Conservation (phyloP, 2,329 filamentous ascomycete species). For the Colletotrichum cuscutae region DNA sequence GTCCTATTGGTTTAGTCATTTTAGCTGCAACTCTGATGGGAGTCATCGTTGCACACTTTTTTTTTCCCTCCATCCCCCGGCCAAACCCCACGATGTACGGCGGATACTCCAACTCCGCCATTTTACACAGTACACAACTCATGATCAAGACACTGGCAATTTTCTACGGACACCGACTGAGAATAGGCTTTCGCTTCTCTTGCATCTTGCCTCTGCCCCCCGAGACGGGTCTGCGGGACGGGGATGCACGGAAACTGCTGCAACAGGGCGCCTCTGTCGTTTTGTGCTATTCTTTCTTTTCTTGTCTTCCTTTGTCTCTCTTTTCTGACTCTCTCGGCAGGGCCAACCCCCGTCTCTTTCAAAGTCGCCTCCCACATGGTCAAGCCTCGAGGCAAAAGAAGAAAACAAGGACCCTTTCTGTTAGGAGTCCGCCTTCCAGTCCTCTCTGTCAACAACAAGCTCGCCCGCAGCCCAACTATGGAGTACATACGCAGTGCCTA, state of each 20-base stretch:
- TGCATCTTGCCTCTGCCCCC: neutral
- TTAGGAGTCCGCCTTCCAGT: neutral
- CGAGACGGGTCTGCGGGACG: neutral
- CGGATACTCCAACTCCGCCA: neutral
- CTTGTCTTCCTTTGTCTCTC: conserved; percentile 10
- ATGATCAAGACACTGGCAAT: neutral
- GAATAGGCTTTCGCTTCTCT: neutral
- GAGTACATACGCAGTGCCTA: too few relatives aligned
- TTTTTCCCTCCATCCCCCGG: neutral
- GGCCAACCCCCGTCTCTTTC: neutral
- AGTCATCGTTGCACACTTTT: neutral
- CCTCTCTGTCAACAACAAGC: conserved; percentile 1
- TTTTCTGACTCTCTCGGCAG: neutral
- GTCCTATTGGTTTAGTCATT: neutral
- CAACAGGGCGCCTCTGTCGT: conserved; percentile 22
- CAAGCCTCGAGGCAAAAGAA: neutral
- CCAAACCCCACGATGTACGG: neutral
- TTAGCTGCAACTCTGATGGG: neutral
- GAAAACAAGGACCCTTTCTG: neutral
- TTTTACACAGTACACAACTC: neutral
- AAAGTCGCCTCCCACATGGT: neutral
- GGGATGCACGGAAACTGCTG: conserved; percentile 6
- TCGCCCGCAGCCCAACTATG: neutral
- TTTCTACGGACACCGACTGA: neutral
- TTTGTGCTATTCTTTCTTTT: conserved; percentile 10